These are phyloP conservation scores for Truncatella angustata DNA, from an alignment of 2,329 filamentous ascomycete genomes.

Conservation along the genomic window DNA sequence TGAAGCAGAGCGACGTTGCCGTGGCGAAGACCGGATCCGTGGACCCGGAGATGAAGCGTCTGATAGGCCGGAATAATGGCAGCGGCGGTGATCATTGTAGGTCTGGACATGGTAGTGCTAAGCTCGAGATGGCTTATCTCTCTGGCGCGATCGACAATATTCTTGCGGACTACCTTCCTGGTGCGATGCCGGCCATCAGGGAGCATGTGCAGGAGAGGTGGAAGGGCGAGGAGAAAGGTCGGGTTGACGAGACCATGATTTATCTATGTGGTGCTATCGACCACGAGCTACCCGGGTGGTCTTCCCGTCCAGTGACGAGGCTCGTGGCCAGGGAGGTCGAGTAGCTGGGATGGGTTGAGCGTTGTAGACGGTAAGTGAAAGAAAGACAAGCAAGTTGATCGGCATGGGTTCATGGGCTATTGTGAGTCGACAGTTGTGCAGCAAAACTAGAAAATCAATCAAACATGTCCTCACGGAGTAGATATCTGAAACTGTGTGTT, in stretches of 20 bases:
- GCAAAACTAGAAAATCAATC: too few relatives aligned
- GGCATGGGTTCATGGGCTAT: too few relatives aligned
- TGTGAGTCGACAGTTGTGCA: too few relatives aligned
- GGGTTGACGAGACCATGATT: not conserved
- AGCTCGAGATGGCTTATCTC: not conserved
- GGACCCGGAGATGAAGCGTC: not conserved
- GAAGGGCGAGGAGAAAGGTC: not conserved
- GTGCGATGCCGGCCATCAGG: not conserved
- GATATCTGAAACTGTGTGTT: too few relatives aligned
- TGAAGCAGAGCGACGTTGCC: not conserved
- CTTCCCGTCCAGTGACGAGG: not conserved
- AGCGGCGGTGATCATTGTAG: not conserved
- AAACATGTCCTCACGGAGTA: too few relatives aligned
- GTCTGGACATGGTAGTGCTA: not conserved
- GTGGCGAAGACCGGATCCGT: not conserved
- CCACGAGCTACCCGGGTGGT: not conserved
- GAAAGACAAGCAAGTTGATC: too few relatives aligned
- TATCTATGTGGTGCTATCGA: not conserved
- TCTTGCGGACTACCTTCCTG: not conserved
- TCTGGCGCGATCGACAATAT: not conserved
- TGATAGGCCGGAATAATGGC: not conserved
- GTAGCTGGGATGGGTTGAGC: too few relatives aligned
- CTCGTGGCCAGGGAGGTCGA: too few relatives aligned
- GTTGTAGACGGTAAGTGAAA: too few relatives aligned
- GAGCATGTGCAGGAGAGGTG: not conserved